Percentiles rank a stretch among this genome's conserved stretches.
Conservation (phyloP, 139 green algal genomes). For the Choricystis sp. region DNA sequence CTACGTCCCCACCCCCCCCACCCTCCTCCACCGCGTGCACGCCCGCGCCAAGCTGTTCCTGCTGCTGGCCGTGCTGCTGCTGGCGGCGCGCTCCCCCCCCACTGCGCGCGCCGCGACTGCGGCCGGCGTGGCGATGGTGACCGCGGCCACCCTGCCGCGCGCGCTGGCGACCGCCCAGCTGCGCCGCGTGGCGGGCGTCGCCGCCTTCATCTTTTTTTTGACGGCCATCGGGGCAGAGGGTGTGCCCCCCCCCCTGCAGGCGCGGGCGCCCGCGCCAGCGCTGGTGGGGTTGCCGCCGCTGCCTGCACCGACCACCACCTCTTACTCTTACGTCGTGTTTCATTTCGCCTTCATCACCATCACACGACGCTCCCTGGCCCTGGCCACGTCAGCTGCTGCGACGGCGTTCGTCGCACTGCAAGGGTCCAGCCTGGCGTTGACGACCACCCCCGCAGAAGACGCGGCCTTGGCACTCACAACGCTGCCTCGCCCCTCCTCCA, state of each 20-base stretch:
- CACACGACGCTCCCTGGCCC: slow-evolving; percentile 46
- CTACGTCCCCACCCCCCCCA: slow-evolving; percentile 36
- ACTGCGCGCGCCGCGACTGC: slow-evolving; percentile 22
- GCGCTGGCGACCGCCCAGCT: slow-evolving; percentile 47
- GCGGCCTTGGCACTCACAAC: slow-evolving; percentile 39
- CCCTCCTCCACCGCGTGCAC: slow-evolving; percentile 37
- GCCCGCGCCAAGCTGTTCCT: slow-evolving; percentile 27
- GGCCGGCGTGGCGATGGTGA: slow-evolving; percentile 17
- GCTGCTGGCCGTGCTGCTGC: slow-evolving; percentile 48
- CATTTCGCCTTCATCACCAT: slow-evolving; percentile 47
- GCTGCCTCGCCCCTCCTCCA: slow-evolving; percentile 11
- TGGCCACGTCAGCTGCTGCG: slow-evolving; percentile 36
- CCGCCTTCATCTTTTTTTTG: slow-evolving; percentile 36
- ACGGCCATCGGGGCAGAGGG: slow-evolving; percentile 37
- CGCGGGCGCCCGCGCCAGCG: slow-evolving; percentile 11
- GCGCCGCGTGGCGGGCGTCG: slow-evolving; percentile 31
- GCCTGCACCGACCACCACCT: no score
- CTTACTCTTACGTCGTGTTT: slow-evolving; percentile 51
- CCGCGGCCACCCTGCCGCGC: slow-evolving; percentile 23
- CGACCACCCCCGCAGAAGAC: slow-evolving; percentile 62
- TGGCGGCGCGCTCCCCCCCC: slow-evolving; percentile 30
- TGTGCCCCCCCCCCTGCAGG: slow-evolving; percentile 39
- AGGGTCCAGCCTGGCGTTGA: slow-evolving; percentile 46
- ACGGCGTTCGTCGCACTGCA: slow-evolving; percentile 54
- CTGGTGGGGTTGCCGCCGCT: slow-evolving; percentile 24